Evolutionary conservation across 306 rosid genomes (phyloP), one percentile per base, ranked within the genome.

Genomic region (Sicyos baderoa): DNA sequence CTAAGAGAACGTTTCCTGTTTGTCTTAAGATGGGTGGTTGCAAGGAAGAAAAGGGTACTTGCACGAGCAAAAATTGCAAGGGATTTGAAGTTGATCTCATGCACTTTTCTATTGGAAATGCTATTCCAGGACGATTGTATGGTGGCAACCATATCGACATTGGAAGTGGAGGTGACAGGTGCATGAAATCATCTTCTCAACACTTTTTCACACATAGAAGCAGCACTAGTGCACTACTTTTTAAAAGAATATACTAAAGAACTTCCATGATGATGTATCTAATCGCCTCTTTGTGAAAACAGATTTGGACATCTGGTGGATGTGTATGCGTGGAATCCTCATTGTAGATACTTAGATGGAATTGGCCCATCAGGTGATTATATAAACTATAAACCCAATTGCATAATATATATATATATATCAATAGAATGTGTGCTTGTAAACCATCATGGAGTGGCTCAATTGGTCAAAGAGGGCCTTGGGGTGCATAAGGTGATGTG

Each of bases 81-180:
- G 91, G 95, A 56, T 96, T 82, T 70, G 98, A 89, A 86, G 96
- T 92, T 52, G 98, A 92, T 80, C 84, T 92, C 16, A 84, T 89
- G 96, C 98, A 92, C 83, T 92, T 92, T 83, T 86, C 96, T 19
- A 80, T 92, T 54, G 98, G 96, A 66, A 89, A 80, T 79, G 98
- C 96, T 52, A 83, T 92, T 76, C 98, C 98, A 0, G 98, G 98
- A 64, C 78, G 96, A 66, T 89, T 92, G 66, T 92, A 92, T 78
- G 96, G 98, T 50, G 90, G 93, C 57, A 89, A 89, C 80, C 88
- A 79, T 4, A 12, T 86, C 61, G 91, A 92, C 81, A 86, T 80
- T 72, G 98, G 95, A 76, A 82, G 78, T 66, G 98, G 95, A 2
- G 91, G 81, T 13, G 98, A 92, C 85, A 89, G 95, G 98, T 91